phyloP scores from a whole-genome alignment of 139 green algal species.

The Chlamydomonas applanata region DNA sequence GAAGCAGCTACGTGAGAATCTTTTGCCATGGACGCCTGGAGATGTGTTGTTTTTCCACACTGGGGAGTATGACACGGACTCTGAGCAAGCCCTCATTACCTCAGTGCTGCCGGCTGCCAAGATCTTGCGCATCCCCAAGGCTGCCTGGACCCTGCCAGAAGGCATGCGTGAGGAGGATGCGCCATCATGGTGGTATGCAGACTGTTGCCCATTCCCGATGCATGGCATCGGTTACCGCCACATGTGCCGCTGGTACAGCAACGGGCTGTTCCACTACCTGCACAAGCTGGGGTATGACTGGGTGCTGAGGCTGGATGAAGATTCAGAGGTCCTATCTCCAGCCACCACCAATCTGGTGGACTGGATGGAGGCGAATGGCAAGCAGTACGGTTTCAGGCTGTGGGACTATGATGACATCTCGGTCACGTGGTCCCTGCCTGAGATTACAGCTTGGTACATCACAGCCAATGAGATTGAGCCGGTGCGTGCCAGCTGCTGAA shows the following conservation, averaged over 20 bases:
- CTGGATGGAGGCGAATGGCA: slow-evolving; percentile 9
- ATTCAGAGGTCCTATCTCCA: slow-evolving; percentile 3
- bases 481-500: slow-evolving; percentile 13
- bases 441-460: slow-evolving; percentile 19
- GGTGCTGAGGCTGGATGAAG: slow-evolving; percentile 18
- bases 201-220: slow-evolving; percentile 1
- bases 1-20: not conserved
- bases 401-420: slow-evolving; percentile 8
- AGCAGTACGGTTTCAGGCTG: slow-evolving; percentile 14
- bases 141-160: not conserved
- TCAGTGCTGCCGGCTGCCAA: not conserved
- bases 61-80: not conserved
- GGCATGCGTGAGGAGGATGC: slow-evolving; percentile 1
- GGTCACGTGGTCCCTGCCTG: slow-evolving; percentile 10
- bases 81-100: not conserved
- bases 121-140: not conserved
- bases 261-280: slow-evolving; percentile 8
- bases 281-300: not conserved
- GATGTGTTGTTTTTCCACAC: slow-evolving; percentile 14
- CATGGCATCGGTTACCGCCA: slow-evolving; percentile 7
- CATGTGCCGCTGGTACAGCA: slow-evolving; percentile 21
- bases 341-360: not conserved
- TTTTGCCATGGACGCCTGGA: slow-evolving; percentile 7
- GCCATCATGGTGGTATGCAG: slow-evolving; percentile 1
- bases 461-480: slow-evolving; percentile 4